Percentiles rank a stretch among this genome's conserved stretches.
Conservation (phyloP, 257 asterid species). For the Catharanthus roseus region DNA sequence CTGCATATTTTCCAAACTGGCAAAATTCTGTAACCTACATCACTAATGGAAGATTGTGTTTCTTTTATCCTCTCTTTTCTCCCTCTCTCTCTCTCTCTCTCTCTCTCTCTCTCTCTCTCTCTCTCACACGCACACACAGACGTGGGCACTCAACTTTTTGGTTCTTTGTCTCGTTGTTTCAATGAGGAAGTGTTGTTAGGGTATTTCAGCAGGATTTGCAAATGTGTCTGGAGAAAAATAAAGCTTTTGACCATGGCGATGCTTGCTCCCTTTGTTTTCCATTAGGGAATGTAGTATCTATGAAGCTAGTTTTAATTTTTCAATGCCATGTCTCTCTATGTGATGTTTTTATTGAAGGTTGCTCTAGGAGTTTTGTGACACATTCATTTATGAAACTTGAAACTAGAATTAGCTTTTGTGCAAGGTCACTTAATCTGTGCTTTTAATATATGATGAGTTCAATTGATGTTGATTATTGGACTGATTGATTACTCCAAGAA, state of each 20-base stretch:
- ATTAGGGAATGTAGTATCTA: too few species aligned
- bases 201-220: not conserved
- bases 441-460: too few species aligned
- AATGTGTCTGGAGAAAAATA: not conserved
- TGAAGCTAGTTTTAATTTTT: not conserved
- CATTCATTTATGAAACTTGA: too few species aligned
- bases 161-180: too few species aligned
- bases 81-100: too few species aligned
- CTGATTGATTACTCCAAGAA: not conserved
- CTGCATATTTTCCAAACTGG: not conserved
- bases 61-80: not conserved
- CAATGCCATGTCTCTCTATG: not conserved
- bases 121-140: too few species aligned
- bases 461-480: not conserved
- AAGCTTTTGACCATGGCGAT: not conserved
- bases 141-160: too few species aligned
- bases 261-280: not conserved
- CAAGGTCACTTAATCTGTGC: too few species aligned
- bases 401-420: too few species aligned
- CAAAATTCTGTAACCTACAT: conserved; percentile 4
- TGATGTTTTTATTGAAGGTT: not conserved
- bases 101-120: not conserved
- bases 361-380: not conserved
- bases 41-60: conserved; percentile 1
- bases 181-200: too few species aligned